Percentiles rank a stretch among this genome's conserved stretches.
Conservation (phyloP, 257 asterid species). For the Solanum appendiculatum region DNA sequence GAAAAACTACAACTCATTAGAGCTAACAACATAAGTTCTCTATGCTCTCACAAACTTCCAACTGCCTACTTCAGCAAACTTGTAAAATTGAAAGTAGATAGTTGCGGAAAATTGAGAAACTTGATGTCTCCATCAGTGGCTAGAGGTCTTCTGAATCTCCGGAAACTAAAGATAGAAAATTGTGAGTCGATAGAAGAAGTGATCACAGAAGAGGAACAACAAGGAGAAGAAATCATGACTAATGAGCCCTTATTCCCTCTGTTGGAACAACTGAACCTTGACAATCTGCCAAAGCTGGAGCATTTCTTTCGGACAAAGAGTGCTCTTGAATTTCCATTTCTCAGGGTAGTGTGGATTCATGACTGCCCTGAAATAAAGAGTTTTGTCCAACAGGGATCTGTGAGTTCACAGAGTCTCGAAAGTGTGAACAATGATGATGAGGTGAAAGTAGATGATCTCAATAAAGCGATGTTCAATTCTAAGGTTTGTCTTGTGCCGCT, state of each 20-base stretch:
- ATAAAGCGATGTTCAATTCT: not conserved
- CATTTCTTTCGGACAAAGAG: not conserved
- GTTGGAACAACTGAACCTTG: not conserved
- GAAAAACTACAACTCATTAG: not conserved
- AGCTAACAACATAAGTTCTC: not conserved
- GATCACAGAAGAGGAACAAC: not conserved
- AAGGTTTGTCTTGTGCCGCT: not conserved
- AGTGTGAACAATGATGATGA: not conserved
- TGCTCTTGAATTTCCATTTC: not conserved
- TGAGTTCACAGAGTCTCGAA: not conserved
- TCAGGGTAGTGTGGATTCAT: not conserved
- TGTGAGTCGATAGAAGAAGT: not conserved
- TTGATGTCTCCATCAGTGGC: not conserved
- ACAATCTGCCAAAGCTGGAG: not conserved
- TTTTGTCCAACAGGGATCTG: not conserved
- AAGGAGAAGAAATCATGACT: not conserved
- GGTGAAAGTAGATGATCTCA: not conserved
- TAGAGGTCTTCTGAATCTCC: not conserved
- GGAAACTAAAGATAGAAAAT: not conserved
- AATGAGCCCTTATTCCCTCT: not conserved
- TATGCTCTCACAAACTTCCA: not conserved
- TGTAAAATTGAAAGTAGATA: not conserved
- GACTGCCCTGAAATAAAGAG: not conserved
- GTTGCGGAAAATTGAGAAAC: not conserved
- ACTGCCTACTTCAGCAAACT: not conserved